phyloP scores from a whole-genome alignment of 2,329 filamentous ascomycete species.

The Cladosporium colombiae region DNA sequence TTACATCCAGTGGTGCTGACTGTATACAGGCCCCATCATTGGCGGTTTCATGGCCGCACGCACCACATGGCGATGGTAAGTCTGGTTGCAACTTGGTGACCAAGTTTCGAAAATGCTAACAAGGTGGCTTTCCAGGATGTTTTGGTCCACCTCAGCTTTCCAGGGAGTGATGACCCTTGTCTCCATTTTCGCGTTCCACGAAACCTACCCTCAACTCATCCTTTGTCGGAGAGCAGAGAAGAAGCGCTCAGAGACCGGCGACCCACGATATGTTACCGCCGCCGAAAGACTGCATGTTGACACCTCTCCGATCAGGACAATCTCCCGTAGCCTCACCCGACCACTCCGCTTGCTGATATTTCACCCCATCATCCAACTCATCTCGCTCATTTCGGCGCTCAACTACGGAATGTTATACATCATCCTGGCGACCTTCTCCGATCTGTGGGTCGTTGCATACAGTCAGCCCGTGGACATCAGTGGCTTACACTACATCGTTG shows the following conservation, averaged over 20 bases:
- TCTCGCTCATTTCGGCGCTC: slow-evolving; percentile 41
- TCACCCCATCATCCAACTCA: slow-evolving; percentile 40
- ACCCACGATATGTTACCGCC: slow-evolving; percentile 58
- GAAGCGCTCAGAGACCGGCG: slow-evolving; percentile 49
- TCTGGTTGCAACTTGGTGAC: neutral
- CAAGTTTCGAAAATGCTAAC: neutral
- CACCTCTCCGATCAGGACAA: slow-evolving; percentile 37
- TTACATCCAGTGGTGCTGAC: neutral
- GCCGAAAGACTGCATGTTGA: slow-evolving; percentile 61
- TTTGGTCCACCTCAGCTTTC: slow-evolving; percentile 65
- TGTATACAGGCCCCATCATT: slow-evolving; percentile 59
- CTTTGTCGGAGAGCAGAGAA: slow-evolving; percentile 44
- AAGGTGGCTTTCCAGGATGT: slow-evolving; percentile 43
- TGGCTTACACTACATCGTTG: slow-evolving; percentile 48
- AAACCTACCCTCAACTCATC: slow-evolving; percentile 68
- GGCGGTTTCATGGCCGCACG: slow-evolving; percentile 65
- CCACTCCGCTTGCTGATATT: slow-evolving; percentile 40
- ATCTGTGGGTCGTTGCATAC: slow-evolving; percentile 35
- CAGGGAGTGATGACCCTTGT: slow-evolving; percentile 61
- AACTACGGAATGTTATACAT: slow-evolving; percentile 43
- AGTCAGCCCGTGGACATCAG: slow-evolving; percentile 33
- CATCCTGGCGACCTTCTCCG: slow-evolving; percentile 39
- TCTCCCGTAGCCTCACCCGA: slow-evolving; percentile 34
- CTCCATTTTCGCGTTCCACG: slow-evolving; percentile 63
- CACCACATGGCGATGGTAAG: slow-evolving; percentile 68